Evolutionary conservation across 1,139 yeast species (phyloP).

Genomic region (Lodderomyces metapsilosis): DNA sequence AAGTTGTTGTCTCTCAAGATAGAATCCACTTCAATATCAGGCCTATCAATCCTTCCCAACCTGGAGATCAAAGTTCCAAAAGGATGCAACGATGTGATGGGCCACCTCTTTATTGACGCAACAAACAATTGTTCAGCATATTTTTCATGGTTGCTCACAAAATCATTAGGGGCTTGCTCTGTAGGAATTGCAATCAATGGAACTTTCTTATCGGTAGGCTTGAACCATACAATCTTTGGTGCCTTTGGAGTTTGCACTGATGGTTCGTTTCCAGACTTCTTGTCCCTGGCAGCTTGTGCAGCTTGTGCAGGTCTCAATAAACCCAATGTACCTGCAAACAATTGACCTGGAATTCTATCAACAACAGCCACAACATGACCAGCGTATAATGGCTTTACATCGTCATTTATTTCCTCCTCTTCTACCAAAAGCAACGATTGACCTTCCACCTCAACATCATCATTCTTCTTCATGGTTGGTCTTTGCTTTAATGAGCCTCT

Average conservation of each 20-base stretch:
- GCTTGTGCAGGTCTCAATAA: slow-evolving; percentile 95
- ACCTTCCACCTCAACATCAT: slow-evolving; percentile 98
- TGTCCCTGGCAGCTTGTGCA: slow-evolving; percentile 77
- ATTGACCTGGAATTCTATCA: slow-evolving; percentile 95
- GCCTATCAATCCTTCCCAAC: slow-evolving; percentile 77
- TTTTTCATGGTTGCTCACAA: slow-evolving; percentile 85
- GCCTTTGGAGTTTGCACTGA: slow-evolving; percentile 51
- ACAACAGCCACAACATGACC: slow-evolving; percentile 98
- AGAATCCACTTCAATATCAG: slow-evolving; percentile 81
- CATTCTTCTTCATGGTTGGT: slow-evolving; percentile 97
- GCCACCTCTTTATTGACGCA: slow-evolving; percentile 98
- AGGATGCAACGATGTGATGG: slow-evolving; percentile 96
- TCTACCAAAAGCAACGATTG: slow-evolving; percentile 87
- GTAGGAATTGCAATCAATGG: slow-evolving; percentile 98
- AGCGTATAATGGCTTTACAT: slow-evolving; percentile 89
- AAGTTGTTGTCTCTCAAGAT: slow-evolving; percentile 91
- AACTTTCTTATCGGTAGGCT: slow-evolving; percentile 96
- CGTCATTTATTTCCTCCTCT: slow-evolving; percentile 94
- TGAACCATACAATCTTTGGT: slow-evolving; percentile 98
- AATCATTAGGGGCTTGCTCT: slow-evolving; percentile 95
- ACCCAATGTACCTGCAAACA: slow-evolving; percentile 91
- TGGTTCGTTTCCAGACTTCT: slow-evolving; percentile 52
- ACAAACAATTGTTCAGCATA: slow-evolving; percentile 83
- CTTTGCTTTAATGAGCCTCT: slow-evolving; percentile 92
- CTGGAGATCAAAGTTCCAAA: slow-evolving; percentile 91